Evolutionary conservation across 2,329 filamentous ascomycete species (phyloP), one percentile per base, ranked within the genome.

Genomic region (Aureobasidium sp.): DNA sequence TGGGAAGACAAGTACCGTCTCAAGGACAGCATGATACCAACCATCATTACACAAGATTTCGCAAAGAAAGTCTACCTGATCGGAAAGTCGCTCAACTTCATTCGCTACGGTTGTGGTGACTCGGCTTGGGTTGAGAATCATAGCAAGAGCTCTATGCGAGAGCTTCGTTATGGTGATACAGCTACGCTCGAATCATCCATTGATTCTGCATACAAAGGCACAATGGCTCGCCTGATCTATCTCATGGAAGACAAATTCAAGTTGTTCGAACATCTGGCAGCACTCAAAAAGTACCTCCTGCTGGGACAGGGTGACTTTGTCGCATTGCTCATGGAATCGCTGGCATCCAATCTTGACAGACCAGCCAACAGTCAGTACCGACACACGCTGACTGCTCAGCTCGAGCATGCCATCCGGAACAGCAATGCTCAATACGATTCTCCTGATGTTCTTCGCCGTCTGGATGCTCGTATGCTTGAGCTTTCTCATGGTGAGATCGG

Each of bases 1-100:
- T 99, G 94, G 94, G 92, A 97, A 74, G 91, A 96, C 75, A 97
- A 97, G 73, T 99, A 96, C 76, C 89, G 90, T 70, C 81, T 97
- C 42, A 87, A 90, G 68, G 83, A 89, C 63, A 82, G 84, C 52
- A 94, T 97, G 89, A 87, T 97, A 27, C 94, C 94, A 0, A 92
- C 88, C 45, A 97, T 97, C 70, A 91, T 97, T 68, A 95, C 91
- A 0, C 83, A 88, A 48, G 92, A 96, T 64, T 97, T 99, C 75
- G 91, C 94, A 0, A 90, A 94, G 68, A 97, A 97, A 71, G 90
- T 99, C 6, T 97, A 97, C 69, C 78, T 99, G 8, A 99, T 99
- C 68, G 94, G 94, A 62, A 99, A 99, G 74, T 96, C 92, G 4
- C 82, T 99, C 61, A 99, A 99, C 75, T 99, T 99, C 75, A 97